phyloP scores from a whole-genome alignment of 208 protist genomes.

The Leishmania amazonensis region DNA sequence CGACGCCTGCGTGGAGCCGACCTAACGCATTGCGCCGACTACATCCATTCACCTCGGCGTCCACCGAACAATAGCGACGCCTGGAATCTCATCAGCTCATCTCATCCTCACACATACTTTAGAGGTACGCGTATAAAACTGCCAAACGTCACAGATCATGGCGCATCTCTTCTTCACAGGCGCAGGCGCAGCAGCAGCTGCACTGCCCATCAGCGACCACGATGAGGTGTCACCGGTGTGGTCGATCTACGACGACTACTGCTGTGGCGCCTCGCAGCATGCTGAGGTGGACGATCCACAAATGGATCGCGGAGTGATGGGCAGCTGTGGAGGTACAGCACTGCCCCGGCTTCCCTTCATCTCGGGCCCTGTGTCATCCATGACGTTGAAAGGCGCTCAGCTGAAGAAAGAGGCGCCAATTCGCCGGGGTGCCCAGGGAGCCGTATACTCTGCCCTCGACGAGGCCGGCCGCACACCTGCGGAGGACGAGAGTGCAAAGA shows the following conservation, averaged over 20 bases:
- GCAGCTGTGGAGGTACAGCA: neutral
- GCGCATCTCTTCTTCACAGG: constrained; percentile 1
- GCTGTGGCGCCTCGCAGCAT: neutral
- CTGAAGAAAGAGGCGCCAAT: constrained; percentile 63
- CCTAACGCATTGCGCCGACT: neutral
- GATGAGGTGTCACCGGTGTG: constrained; percentile 47
- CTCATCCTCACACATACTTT: neutral
- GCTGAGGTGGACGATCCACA: neutral
- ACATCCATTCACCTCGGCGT: neutral
- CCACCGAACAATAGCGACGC: neutral
- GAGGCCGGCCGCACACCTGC: neutral
- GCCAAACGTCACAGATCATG: neutral
- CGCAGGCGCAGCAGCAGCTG: neutral
- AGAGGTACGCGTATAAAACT: neutral
- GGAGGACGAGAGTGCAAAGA: neutral
- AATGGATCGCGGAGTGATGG: neutral
- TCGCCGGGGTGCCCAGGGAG: constrained; percentile 80
- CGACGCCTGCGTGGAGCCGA: neutral
- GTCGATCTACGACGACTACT: constrained; percentile 73
- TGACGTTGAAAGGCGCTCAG: constrained; percentile 47
- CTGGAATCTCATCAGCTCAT: neutral
- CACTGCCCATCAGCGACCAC: neutral
- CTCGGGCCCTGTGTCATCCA: constrained; percentile 19
- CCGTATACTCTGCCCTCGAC: constrained; percentile 76
- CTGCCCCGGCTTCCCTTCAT: constrained; percentile 29